These are phyloP conservation scores for Prinsepia uniflora DNA, from an alignment of 306 rosid genomes.

Conservation along the genomic window DNA sequence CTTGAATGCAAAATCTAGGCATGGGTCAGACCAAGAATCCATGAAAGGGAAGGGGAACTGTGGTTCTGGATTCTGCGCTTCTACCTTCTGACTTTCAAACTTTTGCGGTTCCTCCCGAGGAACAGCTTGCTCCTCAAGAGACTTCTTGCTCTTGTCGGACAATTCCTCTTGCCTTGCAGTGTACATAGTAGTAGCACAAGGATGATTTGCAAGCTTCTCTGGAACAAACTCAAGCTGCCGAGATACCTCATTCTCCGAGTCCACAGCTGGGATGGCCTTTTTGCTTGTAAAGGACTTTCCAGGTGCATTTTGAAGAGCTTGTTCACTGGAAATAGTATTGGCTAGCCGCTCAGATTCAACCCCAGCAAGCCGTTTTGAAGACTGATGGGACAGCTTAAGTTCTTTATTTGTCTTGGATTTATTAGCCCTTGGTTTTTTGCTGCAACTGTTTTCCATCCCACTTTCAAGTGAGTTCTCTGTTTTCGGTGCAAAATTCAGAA, in stretches of 20 bases:
- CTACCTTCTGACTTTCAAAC: constrained; percentile 31
- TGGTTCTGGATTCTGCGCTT: constrained; percentile 43
- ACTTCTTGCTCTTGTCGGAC: constrained; percentile 27
- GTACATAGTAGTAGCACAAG: constrained; percentile 6
- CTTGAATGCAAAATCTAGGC: constrained; percentile 73
- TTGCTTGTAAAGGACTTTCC: constrained; percentile 25
- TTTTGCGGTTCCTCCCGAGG: constrained; percentile 27
- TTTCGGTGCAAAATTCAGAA: constrained; percentile 29
- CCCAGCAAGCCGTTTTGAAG: constrained; percentile 57
- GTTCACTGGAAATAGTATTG: constrained; percentile 35
- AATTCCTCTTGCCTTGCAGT: constrained; percentile 25
- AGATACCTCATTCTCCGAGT: constrained; percentile 31
- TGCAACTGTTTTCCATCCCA: constrained; percentile 31
- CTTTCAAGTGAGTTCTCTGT: constrained; percentile 27
- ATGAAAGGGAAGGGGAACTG: constrained; percentile 55
- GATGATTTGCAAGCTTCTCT: constrained; percentile 16
- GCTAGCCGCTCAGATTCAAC: constrained; percentile 55
- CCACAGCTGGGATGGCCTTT: constrained; percentile 16
- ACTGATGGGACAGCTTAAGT: constrained; percentile 31
- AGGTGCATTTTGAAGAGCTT: constrained; percentile 40
- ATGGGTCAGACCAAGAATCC: constrained; percentile 86
- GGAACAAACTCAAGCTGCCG: constrained; percentile 23
- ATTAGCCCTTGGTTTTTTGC: constrained; percentile 30
- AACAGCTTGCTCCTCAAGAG: constrained; percentile 23
- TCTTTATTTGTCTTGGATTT: constrained; percentile 45